Percentiles rank a stretch among this genome's conserved stretches.
These are phyloP conservation scores for Anaeromyces robustus DNA, from an alignment of 192 early-diverging fungal genomes.

Conservation along the genomic window DNA sequence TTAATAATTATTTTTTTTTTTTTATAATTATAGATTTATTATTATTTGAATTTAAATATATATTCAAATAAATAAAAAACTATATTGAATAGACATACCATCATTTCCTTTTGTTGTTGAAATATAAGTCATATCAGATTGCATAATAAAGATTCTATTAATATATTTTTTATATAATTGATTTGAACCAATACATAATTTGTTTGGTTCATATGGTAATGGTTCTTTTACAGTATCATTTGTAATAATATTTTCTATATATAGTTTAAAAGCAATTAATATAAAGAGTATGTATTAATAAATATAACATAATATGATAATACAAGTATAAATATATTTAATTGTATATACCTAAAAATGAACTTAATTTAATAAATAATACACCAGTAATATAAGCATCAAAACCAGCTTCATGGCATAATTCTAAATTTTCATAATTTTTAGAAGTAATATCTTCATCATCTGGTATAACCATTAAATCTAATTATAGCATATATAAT, in stretches of 20 bases:
- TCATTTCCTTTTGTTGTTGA: not conserved
- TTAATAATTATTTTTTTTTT: too few relatives aligned
- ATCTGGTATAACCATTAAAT: conserved; percentile 15
- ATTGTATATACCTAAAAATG: not conserved
- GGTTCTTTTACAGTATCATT: not conserved
- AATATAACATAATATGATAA: too few relatives aligned
- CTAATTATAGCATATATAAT: not conserved
- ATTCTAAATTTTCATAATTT: conserved; percentile 10
- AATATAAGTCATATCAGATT: not conserved
- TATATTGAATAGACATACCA: not conserved
- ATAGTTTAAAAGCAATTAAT: too few relatives aligned
- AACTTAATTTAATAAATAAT: conserved; percentile 50
- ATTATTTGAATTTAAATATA: too few relatives aligned
- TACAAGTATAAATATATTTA: too few relatives aligned
- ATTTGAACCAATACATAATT: not conserved
- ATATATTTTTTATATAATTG: not conserved
- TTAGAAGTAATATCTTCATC: conserved; percentile 7
- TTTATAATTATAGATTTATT: too few relatives aligned
- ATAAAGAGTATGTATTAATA: too few relatives aligned
- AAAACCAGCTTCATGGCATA: conserved; percentile 80
- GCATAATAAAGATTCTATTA: not conserved
- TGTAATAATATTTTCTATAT: not conserved
- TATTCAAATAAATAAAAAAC: too few relatives aligned
- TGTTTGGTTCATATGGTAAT: not conserved
- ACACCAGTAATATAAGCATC: conserved; percentile 83